A percentile compares a stretch with the other conserved stretches of the same genome.
Evolutionary conservation across 176 grass and related monocot genomes (phyloP).

Genomic region (Urochloa ruziziensis): DNA sequence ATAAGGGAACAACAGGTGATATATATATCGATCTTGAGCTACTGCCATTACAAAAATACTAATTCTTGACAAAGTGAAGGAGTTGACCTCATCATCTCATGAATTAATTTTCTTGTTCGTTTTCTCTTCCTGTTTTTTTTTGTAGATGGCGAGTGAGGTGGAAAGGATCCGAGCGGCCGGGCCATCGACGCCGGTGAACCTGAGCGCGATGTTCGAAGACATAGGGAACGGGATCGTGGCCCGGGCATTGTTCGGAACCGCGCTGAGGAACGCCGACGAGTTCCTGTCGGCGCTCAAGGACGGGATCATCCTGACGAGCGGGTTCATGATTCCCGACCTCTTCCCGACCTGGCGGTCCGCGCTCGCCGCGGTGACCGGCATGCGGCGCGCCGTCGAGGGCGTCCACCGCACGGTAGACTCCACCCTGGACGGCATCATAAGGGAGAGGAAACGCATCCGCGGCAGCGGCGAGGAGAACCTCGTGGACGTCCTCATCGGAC

Average conservation of each 20-base stretch:
- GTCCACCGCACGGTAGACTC: constrained; percentile 1
- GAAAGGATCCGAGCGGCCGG: background rate
- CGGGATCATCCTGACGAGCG: background rate
- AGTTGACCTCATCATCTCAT: no score
- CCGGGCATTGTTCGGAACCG: background rate
- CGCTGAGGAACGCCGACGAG: background rate
- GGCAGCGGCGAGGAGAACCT: constrained; percentile 3
- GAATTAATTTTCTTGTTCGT: no score
- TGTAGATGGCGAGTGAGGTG: no score
- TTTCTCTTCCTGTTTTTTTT: no score
- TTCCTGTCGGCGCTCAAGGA: background rate
- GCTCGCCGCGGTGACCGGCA: constrained; percentile 16
- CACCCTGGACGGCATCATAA: constrained; percentile 19
- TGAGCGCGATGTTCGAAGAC: background rate
- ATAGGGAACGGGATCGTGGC: constrained; percentile 2
- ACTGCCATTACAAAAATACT: no score
- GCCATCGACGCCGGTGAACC: background rate
- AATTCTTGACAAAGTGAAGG: no score
- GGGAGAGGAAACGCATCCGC: background rate
- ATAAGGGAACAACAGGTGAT: background rate
- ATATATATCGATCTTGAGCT: no score
- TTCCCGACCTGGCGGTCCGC: background rate
- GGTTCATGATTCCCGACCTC: constrained; percentile 20
- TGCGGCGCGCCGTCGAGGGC: background rate
- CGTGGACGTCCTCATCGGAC: constrained; percentile 27